These are phyloP conservation scores for Paramecium biaurelia DNA, from an alignment of 73 alveolate genomes.

Conservation along the genomic window DNA sequence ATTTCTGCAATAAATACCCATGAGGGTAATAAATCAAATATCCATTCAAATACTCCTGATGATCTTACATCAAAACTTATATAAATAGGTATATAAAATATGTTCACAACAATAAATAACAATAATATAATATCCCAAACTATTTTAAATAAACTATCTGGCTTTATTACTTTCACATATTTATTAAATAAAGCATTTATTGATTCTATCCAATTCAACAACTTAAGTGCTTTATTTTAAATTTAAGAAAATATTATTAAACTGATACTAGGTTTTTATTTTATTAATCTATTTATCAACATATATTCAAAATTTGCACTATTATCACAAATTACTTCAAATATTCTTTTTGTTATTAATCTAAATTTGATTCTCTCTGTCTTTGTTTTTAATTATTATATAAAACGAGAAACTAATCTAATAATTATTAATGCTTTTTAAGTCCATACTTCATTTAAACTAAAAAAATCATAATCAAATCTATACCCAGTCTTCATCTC, in stretches of 20 bases:
- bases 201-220: not conserved
- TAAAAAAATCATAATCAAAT: not conserved
- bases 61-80: conserved; percentile 47
- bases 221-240: not conserved
- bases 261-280: conserved; percentile 17
- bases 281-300: not conserved
- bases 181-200: not conserved
- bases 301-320: conserved; percentile 27
- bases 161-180: conserved; percentile 33
- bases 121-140: conserved; percentile 48
- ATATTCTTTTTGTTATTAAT: conserved; percentile 28
- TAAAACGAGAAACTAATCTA: conserved; percentile 36
- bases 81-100: conserved; percentile 53
- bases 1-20: conserved; percentile 71
- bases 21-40: conserved; percentile 48
- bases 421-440: not conserved
- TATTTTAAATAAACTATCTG: conserved; percentile 54
- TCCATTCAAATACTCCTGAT: conserved; percentile 26
- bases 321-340: conserved; percentile 8
- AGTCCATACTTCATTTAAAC: conserved; percentile 25
- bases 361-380: conserved; percentile 40
- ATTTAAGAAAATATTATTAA: not conserved
- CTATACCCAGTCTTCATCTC: conserved; percentile 15
- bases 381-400: conserved; percentile 25
- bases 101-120: conserved; percentile 15